Evolutionary conservation across 129 eudicot species (phyloP).

Genomic region (Pittosporum tobira): DNA sequence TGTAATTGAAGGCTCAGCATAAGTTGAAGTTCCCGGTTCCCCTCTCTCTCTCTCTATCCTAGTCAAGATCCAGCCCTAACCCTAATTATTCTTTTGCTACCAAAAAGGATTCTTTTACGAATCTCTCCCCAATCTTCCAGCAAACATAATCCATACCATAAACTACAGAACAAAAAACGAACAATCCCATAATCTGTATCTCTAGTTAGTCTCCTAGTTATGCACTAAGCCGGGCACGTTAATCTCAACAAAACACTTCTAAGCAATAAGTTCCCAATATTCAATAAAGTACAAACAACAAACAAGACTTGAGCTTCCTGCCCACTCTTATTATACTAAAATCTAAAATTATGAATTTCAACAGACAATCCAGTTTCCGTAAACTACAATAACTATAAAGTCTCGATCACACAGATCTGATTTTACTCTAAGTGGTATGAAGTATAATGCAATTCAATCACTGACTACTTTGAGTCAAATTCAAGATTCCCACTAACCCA

Average conservation of each 20-base stretch:
- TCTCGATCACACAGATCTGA: not conserved
- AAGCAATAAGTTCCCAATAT: not conserved
- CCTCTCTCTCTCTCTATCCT: too few species aligned
- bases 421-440: not conserved
- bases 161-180: not conserved
- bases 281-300: not conserved
- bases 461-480: not conserved
- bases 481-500: not conserved
- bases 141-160: not conserved
- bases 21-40: too few species aligned
- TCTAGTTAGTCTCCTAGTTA: too few species aligned
- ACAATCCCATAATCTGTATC: not conserved
- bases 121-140: not conserved
- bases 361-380: not conserved
- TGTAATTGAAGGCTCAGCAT: too few species aligned
- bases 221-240: not conserved
- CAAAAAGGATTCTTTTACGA: too few species aligned
- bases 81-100: too few species aligned
- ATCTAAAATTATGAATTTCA: not conserved
- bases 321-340: not conserved
- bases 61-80: too few species aligned
- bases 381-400: slow-evolving; percentile 1
- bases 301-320: not conserved
- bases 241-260: not conserved
- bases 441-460: not conserved